Base-by-base conservation (phyloP, 2,329 filamentous ascomycete species). In the Bretziella fagacearum region DNA sequence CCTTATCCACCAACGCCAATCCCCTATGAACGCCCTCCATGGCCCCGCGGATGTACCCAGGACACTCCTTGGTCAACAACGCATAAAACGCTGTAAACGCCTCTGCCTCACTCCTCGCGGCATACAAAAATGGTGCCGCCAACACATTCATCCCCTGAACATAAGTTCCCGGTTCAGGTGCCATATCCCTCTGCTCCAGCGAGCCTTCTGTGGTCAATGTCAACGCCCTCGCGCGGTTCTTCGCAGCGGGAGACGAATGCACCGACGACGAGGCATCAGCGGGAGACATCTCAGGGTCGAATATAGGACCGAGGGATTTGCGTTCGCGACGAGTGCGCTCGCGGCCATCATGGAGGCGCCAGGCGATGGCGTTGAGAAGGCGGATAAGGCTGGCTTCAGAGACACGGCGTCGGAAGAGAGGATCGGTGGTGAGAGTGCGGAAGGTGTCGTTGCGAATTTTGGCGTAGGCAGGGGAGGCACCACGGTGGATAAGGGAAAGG, bases 401-500 rank as follows among this genome's bases (percentile, higher is more conserved):
- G 51, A 98, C 91, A 49, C 89, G 81, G 26, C 91, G 79, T 52
- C 91, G 84, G 68, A 96, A 98, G 29, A 98, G 75, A n/a, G 89
- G 87, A 58, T 98, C 91, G 44, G 89, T 95, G 26, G 91, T 91
- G 47, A 98, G 70, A 1, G 91, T 98, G 56, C 91, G 84, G 62
- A 96, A 96, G 33, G 91, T 95, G 62, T 98, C 91, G 63, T 98
- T 95, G 60, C 87, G 84, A 59, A 98, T 98, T 66, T 98, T 98
- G 57, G 84, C 78, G 65, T 98, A 94, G 39, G 86, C 87, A 1
- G 89, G 87, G 2, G 89, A 96, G 20, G 89, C 83, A 52, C 91
- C 89, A 53, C 91, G 84, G 58, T 93, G 86, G 54, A 98, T 81
- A 37, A 96, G 80, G 49, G 76, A 73, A 53, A 96, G 81, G 61